phyloP scores from a whole-genome alignment of 208 protist species.

The Naegleria gruberi region DNA sequence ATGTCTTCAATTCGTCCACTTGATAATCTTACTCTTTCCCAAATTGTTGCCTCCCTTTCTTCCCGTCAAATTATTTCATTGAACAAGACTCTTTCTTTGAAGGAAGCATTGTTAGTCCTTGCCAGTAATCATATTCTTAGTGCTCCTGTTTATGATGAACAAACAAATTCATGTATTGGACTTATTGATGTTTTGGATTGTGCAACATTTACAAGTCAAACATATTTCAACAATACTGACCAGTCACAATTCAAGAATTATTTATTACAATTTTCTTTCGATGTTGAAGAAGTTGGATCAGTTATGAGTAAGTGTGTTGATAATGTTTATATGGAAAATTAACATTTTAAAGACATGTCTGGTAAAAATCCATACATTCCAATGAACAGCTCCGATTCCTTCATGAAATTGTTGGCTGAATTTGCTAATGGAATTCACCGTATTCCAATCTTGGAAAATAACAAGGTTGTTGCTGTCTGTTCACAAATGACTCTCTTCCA shows the following conservation, averaged over 20 bases:
- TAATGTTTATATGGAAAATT: background rate
- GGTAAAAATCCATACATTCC: background rate
- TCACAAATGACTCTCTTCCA: background rate
- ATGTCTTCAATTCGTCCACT: background rate
- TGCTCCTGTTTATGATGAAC: background rate
- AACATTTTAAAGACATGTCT: background rate
- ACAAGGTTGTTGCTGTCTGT: background rate
- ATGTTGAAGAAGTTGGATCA: background rate
- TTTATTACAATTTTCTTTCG: conserved; percentile 17
- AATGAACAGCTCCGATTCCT: background rate
- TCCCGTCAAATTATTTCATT: background rate
- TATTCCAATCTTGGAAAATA: background rate
- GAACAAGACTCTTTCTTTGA: background rate
- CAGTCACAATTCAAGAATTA: conserved; percentile 14
- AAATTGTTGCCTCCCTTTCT: background rate
- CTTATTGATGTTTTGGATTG: conserved; percentile 9
- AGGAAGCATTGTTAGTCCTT: background rate
- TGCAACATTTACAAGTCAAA: background rate
- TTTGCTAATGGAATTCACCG: background rate
- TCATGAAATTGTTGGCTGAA: background rate
- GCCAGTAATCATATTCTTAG: background rate
- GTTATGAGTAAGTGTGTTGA: conserved; percentile 16
- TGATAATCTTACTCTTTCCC: background rate
- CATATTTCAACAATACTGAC: background rate
- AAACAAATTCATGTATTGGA: background rate